A percentile compares a stretch with the other conserved stretches of the same genome.
These are phyloP conservation scores for Paralagenidium karlingii DNA, from an alignment of 352 stramenopile species.

Conservation along the genomic window DNA sequence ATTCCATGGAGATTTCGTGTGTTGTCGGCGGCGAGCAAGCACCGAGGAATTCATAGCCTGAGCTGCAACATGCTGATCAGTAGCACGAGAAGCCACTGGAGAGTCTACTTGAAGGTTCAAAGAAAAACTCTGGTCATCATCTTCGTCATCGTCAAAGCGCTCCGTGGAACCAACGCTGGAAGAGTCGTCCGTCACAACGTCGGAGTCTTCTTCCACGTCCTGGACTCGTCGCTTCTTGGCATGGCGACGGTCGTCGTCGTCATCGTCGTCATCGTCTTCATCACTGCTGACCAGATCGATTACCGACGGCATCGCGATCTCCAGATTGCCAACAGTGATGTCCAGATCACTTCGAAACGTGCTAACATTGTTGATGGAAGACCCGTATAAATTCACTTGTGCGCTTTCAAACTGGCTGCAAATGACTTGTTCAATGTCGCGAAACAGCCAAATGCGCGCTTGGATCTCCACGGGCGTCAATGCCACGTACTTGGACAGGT, in stretches of 20 bases:
- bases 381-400: constrained; percentile 49
- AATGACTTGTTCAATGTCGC: constrained; percentile 31
- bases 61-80: neutral
- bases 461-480: constrained; percentile 25
- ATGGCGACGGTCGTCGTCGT: neutral
- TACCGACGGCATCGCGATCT: constrained; percentile 2
- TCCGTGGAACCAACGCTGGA: too few species aligned
- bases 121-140: constrained; percentile 38
- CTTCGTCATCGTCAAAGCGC: too few species aligned
- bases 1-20: constrained; percentile 43
- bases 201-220: too few species aligned
- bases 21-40: neutral
- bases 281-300: neutral
- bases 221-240: neutral
- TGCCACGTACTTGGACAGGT: constrained; percentile 23
- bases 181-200: too few species aligned
- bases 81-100: neutral
- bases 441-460: constrained; percentile 21
- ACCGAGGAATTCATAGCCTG: neutral
- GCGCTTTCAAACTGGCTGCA: constrained; percentile 19
- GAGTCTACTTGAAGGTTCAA: constrained; percentile 22
- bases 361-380: constrained; percentile 50
- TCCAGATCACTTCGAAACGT: constrained; percentile 69
- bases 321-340: constrained; percentile 49
- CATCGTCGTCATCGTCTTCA: constrained; percentile 5